Percentiles rank a stretch among this genome's conserved stretches.
phyloP scores from a whole-genome alignment of 2,329 filamentous ascomycete species.

The Calonectria crousiana region DNA sequence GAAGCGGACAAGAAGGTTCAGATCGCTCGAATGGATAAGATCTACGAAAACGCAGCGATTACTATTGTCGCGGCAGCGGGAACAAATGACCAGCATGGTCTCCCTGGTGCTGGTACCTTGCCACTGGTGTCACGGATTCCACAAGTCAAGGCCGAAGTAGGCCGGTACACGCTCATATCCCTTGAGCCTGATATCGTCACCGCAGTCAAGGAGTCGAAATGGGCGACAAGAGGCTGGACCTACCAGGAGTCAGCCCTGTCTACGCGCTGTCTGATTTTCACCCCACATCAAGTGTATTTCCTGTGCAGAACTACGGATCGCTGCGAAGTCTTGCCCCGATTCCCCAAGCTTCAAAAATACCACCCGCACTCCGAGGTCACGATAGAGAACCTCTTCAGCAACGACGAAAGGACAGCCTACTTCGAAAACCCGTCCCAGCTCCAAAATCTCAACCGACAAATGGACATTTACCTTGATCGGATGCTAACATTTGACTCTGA shows the following conservation, averaged over 20 bases:
- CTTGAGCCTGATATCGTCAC: neutral
- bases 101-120: neutral
- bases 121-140: neutral
- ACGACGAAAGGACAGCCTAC: neutral
- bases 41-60: neutral
- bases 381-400: neutral
- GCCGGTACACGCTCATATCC: neutral
- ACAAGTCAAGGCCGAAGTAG: neutral
- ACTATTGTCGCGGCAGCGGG: neutral
- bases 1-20: neutral
- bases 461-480: neutral
- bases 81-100: neutral
- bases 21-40: neutral
- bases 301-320: neutral
- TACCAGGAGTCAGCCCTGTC: neutral
- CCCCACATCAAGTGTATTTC: neutral
- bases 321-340: neutral
- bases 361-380: neutral
- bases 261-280: neutral
- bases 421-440: neutral
- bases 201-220: neutral
- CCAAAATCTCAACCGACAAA: neutral
- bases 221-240: neutral
- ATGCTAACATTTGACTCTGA: neutral
- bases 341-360: neutral